A percentile compares a stretch with the other conserved stretches of the same genome.
These are phyloP conservation scores for Linum tenue DNA, from an alignment of 345 rosid species.

Conservation along the genomic window DNA sequence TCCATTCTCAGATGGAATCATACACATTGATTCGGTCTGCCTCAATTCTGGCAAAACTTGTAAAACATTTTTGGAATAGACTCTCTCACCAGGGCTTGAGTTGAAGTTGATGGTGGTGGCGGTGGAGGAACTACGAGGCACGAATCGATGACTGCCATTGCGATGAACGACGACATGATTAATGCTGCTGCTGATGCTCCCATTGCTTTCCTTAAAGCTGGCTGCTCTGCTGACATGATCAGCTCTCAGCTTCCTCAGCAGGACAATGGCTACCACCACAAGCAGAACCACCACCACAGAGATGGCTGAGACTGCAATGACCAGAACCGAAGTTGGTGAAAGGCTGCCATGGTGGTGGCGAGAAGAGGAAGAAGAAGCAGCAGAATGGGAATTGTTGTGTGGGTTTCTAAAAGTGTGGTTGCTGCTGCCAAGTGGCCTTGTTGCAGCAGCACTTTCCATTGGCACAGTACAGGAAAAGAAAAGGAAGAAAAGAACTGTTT, in stretches of 20 bases:
- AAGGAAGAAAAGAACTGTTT: neutral
- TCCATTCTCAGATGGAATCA: neutral
- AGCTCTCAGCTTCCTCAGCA: conserved; percentile 43
- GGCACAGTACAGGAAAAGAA: conserved; percentile 12
- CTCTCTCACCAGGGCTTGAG: conserved; percentile 64
- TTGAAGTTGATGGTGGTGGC: conserved; percentile 33
- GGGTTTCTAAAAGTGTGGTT: conserved; percentile 21
- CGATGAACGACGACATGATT: neutral
- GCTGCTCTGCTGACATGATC: neutral
- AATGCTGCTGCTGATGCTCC: conserved; percentile 22
- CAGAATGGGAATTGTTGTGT: conserved; percentile 15
- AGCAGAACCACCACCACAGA: conserved; percentile 32
- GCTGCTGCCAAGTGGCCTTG: conserved; percentile 12
- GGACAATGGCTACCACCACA: conserved; percentile 29
- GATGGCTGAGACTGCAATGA: conserved; percentile 32
- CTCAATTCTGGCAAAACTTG: neutral
- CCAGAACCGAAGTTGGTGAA: conserved; percentile 37
- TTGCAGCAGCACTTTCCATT: conserved; percentile 28
- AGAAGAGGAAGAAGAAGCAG: neutral
- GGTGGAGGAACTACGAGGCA: conserved; percentile 25
- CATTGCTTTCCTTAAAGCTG: conserved; percentile 9
- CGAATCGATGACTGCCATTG: conserved; percentile 16
- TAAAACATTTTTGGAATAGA: neutral
- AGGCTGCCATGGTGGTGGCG: conserved; percentile 21
- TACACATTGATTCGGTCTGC: neutral